A percentile compares a stretch with the other conserved stretches of the same genome.
Evolutionary conservation across 345 rosid genomes (phyloP).

Genomic region (Heritiera littoralis): DNA sequence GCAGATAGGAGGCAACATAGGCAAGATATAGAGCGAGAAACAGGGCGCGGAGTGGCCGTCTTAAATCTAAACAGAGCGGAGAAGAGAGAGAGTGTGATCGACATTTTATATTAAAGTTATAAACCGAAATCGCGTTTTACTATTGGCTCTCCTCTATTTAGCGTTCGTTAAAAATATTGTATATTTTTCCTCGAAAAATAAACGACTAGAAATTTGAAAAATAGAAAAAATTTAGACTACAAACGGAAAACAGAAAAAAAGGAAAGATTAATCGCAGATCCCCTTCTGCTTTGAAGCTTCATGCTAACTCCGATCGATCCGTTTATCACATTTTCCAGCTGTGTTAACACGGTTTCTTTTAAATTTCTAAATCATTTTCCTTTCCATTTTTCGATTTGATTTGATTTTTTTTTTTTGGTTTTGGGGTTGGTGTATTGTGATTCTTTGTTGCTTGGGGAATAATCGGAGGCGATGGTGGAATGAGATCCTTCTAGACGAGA

Average conservation of each 20-base stretch:
- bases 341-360: conserved; percentile 10
- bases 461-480: conserved; percentile 23
- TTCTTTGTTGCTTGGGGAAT: conserved; percentile 15
- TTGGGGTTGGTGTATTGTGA: neutral
- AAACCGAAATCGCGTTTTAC: conserved; percentile 31
- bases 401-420: neutral
- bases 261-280: conserved; percentile 33
- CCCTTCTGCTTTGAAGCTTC: conserved; percentile 21
- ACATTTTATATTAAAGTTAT: conserved; percentile 19
- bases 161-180: conserved; percentile 26
- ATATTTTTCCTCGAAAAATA: neutral
- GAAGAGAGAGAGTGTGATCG: conserved; percentile 18
- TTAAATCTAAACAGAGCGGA: conserved; percentile 32
- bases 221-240: conserved; percentile 12
- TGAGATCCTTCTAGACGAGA: conserved; percentile 40
- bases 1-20: conserved; percentile 29
- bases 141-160: conserved; percentile 31
- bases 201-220: conserved; percentile 25
- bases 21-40: conserved; percentile 61
- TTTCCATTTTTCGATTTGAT: neutral
- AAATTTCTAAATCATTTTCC: neutral
- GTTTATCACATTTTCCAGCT: conserved; percentile 32
- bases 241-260: conserved; percentile 2
- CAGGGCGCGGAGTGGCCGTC: conserved; percentile 87
- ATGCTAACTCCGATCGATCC: conserved; percentile 22